These are phyloP conservation scores for Colletotrichum somersetense DNA, from an alignment of 2,329 filamentous ascomycete genomes.

Conservation along the genomic window DNA sequence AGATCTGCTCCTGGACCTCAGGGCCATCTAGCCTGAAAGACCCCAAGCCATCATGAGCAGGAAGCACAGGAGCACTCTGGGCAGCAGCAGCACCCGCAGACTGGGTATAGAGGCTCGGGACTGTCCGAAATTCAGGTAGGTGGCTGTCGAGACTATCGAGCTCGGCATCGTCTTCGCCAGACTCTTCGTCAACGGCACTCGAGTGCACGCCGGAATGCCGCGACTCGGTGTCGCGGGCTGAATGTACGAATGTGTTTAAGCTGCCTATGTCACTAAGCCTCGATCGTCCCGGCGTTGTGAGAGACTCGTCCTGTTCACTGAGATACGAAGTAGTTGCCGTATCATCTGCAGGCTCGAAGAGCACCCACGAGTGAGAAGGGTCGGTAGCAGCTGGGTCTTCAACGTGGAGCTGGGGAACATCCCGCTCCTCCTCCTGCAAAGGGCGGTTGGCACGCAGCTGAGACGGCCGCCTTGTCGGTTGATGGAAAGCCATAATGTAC, in stretches of 20 bases:
- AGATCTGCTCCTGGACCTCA: conserved; percentile 84
- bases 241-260: conserved; percentile 76
- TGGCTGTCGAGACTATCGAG: conserved; percentile 95
- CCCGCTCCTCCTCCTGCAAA: conserved; percentile 56
- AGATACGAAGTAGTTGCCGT: conserved; percentile 74
- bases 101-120: conserved; percentile 57
- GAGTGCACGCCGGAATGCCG: conserved; percentile 55
- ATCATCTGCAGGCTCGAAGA: conserved; percentile 82
- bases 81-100: conserved; percentile 61
- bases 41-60: conserved; percentile 91
- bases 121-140: conserved; percentile 85
- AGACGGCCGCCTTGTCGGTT: conserved; percentile 66
- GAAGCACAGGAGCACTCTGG: conserved; percentile 79
- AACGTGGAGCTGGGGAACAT: conserved; percentile 44
- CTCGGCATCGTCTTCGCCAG: conserved; percentile 77
- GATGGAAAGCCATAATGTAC: conserved; percentile 69
- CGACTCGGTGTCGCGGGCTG: conserved; percentile 63
- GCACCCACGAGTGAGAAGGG: conserved; percentile 93
- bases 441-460: conserved; percentile 60
- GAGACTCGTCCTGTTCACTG: conserved; percentile 74
- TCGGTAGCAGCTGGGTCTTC: conserved; percentile 44
- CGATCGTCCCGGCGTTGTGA: conserved; percentile 77
- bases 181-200: conserved; percentile 52
- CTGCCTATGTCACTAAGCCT: conserved; percentile 86
- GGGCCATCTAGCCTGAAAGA: conserved; percentile 78